Evolutionary conservation across 768 basidiomycete species (phyloP).

Genomic region (Chlorophyllum brunneum): DNA sequence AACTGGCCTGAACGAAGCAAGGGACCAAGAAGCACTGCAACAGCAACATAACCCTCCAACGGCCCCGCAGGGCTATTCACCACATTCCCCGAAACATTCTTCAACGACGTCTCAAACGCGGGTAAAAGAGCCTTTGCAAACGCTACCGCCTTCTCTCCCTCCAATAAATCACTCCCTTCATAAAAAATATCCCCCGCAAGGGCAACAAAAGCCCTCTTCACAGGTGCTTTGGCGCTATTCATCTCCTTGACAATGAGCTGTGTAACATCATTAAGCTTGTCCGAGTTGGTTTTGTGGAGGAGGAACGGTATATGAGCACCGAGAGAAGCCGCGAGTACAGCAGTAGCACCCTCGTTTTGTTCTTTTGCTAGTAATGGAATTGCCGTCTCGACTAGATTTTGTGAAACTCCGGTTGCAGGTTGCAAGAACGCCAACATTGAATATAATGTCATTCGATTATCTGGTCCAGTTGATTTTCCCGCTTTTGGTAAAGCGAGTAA

Average conservation of each 20-base stretch:
- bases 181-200: constrained; percentile 56
- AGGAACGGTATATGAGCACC: constrained; percentile 54
- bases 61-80: constrained; percentile 58
- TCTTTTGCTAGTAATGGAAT: constrained; percentile 61
- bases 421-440: constrained; percentile 62
- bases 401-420: constrained; percentile 38
- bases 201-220: constrained; percentile 58
- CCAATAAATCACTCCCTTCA: constrained; percentile 40
- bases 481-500: constrained; percentile 70
- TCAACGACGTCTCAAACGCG: constrained; percentile 67
- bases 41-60: constrained; percentile 81
- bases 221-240: constrained; percentile 54
- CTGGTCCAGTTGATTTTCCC: constrained; percentile 84
- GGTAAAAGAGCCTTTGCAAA: constrained; percentile 56
- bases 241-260: constrained; percentile 68
- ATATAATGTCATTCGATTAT: constrained; percentile 81
- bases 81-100: constrained; percentile 58
- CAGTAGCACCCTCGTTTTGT: constrained; percentile 62
- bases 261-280: constrained; percentile 39
- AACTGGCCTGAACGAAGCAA: constrained; percentile 46
- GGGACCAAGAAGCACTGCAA: constrained; percentile 65
- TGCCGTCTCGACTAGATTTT: constrained; percentile 41
- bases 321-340: constrained; percentile 52
- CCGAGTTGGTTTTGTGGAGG: constrained; percentile 37
- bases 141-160: constrained; percentile 37